Conservation (phyloP, 2,329 filamentous ascomycete species). For the Fusarium compactum region DNA sequence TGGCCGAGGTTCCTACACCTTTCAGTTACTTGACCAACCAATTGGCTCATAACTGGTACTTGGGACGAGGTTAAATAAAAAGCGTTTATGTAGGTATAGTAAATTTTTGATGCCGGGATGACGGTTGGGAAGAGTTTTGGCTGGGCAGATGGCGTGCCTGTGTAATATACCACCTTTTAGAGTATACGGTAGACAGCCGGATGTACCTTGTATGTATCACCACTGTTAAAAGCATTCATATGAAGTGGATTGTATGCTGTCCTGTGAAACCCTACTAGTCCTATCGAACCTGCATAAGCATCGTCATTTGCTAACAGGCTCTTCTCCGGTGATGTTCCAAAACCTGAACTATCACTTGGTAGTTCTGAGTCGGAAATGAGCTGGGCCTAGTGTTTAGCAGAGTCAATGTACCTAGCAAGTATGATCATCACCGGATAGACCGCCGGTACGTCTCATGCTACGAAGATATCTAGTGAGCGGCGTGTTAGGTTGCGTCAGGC, state of each 20-base stretch:
- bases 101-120: conserved; percentile 21
- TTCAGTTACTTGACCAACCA: conserved; percentile 78
- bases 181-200: conserved; percentile 49
- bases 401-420: neutral
- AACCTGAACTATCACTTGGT: neutral
- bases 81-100: conserved; percentile 4
- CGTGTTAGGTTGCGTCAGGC: neutral
- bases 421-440: neutral
- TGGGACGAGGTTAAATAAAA: conserved; percentile 75
- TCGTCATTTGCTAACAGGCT: neutral
- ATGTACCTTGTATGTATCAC: conserved; percentile 49
- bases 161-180: conserved; percentile 51
- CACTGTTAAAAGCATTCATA: conserved; percentile 43
- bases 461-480: neutral
- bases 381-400: neutral
- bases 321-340: neutral
- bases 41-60: conserved; percentile 93
- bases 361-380: neutral
- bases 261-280: neutral
- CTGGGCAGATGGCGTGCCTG: conserved; percentile 41
- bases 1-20: conserved; percentile 86
- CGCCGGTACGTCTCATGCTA: neutral
- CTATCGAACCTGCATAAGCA: neutral
- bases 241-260: conserved; percentile 14
- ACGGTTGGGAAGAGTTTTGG: conserved; percentile 34